Evolutionary conservation across 1,284 basidiomycete species (phyloP), one percentile per base, ranked within the genome.

Genomic region (Cerrena zonata): DNA sequence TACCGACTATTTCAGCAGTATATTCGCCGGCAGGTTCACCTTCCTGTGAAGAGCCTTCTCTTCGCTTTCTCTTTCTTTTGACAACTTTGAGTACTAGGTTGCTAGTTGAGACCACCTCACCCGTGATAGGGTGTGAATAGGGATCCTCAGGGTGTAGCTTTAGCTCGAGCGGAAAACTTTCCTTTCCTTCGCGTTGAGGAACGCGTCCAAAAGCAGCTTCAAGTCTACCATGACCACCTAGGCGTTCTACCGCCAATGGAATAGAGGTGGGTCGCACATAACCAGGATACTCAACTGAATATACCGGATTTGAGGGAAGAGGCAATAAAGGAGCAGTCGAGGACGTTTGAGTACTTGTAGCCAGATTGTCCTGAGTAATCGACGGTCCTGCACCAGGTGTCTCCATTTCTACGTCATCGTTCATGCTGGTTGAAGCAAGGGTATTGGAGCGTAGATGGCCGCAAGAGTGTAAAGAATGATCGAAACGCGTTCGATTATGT

Each of bases 241-340:
- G 69, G 38, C 77, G 79, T 45, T 73, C 68, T 34, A 93, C 66
- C 0, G 86, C 90, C 10, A 72, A 61, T 0, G 78, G 73, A 3
- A 87, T 75, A 26, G 91, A 90, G 1, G 75, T 64, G 1, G 73
- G 64, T 10, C 76, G 70, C 47, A 96, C 84, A 56, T 91, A 91
- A 49, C 91, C 91, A 5, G 92, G 93, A 69, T 92, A 94, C 68
- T 96, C 93, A 56, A 96, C 73, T 2, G 90, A 85, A 60, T 87
- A 89, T 66, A 84, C 87, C 19, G 80, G 71, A 2, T 73, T 72
- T 26, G 78, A 72, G 5, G 86, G 81, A 7, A 93, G 73, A 4
- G 78, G 69, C 13, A 58, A 68, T 19, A 19, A 19, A 24, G 38
- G 38, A 21, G 42, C 38, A n/a, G 30, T 23, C 15, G 47, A 38